A percentile compares a stretch with the other conserved stretches of the same genome.
These are phyloP conservation scores for Anthracocystis walkeri DNA, from an alignment of 1,284 basidiomycete genomes.

Conservation along the genomic window DNA sequence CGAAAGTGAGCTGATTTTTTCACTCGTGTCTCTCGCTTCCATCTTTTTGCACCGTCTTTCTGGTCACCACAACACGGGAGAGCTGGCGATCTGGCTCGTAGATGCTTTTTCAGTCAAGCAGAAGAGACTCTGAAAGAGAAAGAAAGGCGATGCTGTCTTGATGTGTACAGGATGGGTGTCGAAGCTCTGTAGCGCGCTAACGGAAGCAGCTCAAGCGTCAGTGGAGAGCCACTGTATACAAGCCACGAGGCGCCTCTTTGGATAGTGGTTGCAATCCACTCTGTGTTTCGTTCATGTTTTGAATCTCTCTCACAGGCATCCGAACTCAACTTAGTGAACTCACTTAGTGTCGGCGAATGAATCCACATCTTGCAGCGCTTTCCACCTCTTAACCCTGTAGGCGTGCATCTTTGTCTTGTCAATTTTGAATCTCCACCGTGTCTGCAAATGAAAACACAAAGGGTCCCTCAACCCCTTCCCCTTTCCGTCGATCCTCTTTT, in stretches of 20 bases:
- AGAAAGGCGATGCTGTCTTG: no score
- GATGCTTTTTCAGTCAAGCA: no score
- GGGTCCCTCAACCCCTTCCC: not conserved
- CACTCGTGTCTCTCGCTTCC: not conserved
- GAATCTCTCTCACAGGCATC: not conserved
- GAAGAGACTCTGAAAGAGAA: no score
- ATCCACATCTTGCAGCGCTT: not conserved
- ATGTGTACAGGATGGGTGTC: no score
- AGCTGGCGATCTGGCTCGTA: no score
- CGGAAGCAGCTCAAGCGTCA: no score
- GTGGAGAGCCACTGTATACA: not conserved
- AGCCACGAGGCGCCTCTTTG: not conserved
- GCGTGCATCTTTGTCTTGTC: not conserved
- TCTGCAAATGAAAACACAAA: not conserved
- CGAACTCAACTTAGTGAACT: no score
- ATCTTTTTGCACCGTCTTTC: no score
- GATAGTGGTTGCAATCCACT: not conserved
- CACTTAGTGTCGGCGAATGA: slow-evolving; percentile 12
- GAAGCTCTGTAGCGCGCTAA: no score
- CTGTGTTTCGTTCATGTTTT: not conserved
- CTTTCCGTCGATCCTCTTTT: not conserved
- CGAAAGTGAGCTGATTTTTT: slow-evolving; percentile 20
- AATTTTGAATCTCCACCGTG: not conserved
- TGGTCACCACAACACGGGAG: no score
- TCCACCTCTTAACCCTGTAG: slow-evolving; percentile 6